Percentiles rank a stretch among this genome's conserved stretches.
These are phyloP conservation scores for Sclerospora graminicola DNA, from an alignment of 352 stramenopile species.

Conservation along the genomic window DNA sequence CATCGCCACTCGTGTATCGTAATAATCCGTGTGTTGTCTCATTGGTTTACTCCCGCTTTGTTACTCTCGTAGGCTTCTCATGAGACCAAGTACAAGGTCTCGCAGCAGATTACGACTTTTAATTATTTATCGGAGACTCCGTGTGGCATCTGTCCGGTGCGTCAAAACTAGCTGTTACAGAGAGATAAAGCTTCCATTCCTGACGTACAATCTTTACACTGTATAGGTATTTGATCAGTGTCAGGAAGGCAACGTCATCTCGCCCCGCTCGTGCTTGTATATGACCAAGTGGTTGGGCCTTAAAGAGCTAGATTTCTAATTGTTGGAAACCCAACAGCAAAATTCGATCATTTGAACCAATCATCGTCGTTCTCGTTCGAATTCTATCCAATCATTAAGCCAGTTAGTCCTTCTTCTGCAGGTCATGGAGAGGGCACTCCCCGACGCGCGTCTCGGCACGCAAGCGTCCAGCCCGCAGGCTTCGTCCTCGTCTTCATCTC, in stretches of 20 bases:
- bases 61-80: conserved; percentile 34
- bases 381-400: conserved; percentile 2
- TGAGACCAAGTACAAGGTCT: conserved; percentile 85
- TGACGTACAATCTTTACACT: conserved; percentile 4
- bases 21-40: too few relatives aligned
- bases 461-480: not conserved
- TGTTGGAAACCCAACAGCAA: conserved; percentile 1
- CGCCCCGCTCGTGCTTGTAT: conserved; percentile 85
- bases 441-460: conserved; percentile 3
- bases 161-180: conserved; percentile 8
- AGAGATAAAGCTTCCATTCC: conserved; percentile 1
- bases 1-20: too few relatives aligned
- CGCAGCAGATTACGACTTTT: conserved; percentile 75
- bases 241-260: conserved; percentile 87
- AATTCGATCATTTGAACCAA: conserved; percentile 13
- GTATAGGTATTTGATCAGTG: conserved; percentile 84
- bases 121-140: conserved; percentile 85
- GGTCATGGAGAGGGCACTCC: too few relatives aligned
- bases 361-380: conserved; percentile 1
- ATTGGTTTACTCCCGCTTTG: not conserved
- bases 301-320: conserved; percentile 79
- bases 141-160: conserved; percentile 81
- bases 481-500: conserved; percentile 5
- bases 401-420: not conserved
- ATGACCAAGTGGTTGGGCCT: conserved; percentile 87